Conservation (phyloP, 2,329 filamentous ascomycete genomes). For the Pezicula radicicola region DNA sequence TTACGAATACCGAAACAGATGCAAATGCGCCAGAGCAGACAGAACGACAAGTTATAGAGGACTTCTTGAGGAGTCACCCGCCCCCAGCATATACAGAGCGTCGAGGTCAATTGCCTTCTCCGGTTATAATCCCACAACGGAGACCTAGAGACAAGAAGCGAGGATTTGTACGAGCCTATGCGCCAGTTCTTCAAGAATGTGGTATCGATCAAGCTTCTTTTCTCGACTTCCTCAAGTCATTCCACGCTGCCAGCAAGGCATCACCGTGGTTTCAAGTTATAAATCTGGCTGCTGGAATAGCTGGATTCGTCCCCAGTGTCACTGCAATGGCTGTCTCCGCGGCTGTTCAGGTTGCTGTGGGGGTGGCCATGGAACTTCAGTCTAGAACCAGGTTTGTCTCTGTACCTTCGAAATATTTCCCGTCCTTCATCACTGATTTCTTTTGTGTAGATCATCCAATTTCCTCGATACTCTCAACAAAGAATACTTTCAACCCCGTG, state of each 20-base stretch:
- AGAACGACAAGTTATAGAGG: conserved; percentile 6
- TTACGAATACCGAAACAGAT: background rate
- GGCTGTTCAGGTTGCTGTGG: conserved; percentile 38
- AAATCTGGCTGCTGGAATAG: conserved; percentile 37
- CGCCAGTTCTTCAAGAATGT: conserved; percentile 41
- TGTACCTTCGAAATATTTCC: background rate
- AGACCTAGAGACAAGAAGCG: conserved; percentile 43
- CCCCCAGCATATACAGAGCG: conserved; percentile 9
- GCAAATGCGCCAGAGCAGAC: background rate
- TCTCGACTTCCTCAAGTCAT: conserved; percentile 43
- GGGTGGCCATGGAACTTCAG: conserved; percentile 35
- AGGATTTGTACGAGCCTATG: conserved; percentile 50
- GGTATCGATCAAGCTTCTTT: conserved; percentile 47
- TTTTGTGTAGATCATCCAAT: conserved; percentile 33
- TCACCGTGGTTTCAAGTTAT: conserved; percentile 36
- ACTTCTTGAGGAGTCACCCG: conserved; percentile 15
- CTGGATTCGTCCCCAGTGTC: conserved; percentile 34
- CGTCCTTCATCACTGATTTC: conserved; percentile 3
- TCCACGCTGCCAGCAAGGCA: conserved; percentile 40
- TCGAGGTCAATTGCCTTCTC: conserved; percentile 30
- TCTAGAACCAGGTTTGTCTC: conserved; percentile 13
- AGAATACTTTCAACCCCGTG: conserved; percentile 53
- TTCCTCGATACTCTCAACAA: conserved; percentile 56
- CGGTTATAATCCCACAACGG: conserved; percentile 49
- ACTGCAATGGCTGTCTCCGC: conserved; percentile 40